These are phyloP conservation scores for Dentipellis sp. DNA, from an alignment of 768 basidiomycete genomes.

Conservation along the genomic window DNA sequence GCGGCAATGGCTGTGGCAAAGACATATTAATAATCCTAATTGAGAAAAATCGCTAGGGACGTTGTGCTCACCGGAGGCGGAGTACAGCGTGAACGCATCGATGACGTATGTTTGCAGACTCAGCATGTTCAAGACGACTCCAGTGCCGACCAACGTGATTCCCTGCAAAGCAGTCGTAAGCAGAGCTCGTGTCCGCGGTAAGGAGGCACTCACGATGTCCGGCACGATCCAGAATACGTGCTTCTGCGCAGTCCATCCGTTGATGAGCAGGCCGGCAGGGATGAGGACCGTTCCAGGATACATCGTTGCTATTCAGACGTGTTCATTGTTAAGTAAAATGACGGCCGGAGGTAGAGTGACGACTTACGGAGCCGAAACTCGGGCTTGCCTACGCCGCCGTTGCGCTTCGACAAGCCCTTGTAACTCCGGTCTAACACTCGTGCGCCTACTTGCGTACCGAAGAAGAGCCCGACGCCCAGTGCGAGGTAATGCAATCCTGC, in stretches of 20 bases:
- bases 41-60: not conserved
- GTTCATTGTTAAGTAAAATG: not conserved
- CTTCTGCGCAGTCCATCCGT: constrained; percentile 60
- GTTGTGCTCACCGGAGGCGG: constrained; percentile 47
- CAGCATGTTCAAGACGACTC: constrained; percentile 52
- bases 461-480: constrained; percentile 50
- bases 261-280: constrained; percentile 58
- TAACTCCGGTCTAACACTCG: constrained; percentile 50
- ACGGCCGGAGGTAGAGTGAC: no score
- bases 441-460: constrained; percentile 45
- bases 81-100: constrained; percentile 55
- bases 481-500: constrained; percentile 65
- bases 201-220: constrained; percentile 40
- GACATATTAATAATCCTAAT: not conserved
- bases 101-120: constrained; percentile 60
- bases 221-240: constrained; percentile 60
- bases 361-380: constrained; percentile 42
- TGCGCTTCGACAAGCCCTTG: constrained; percentile 37
- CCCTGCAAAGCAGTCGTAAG: constrained; percentile 31
- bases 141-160: constrained; percentile 45
- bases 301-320: constrained; percentile 40
- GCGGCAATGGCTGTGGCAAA: constrained; percentile 49
- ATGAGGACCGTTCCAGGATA: constrained; percentile 47
- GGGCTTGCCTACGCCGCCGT: constrained; percentile 43
- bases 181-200: no score